Conservation (phyloP, 768 basidiomycete genomes). For the Boletus pseudopeckii region DNA sequence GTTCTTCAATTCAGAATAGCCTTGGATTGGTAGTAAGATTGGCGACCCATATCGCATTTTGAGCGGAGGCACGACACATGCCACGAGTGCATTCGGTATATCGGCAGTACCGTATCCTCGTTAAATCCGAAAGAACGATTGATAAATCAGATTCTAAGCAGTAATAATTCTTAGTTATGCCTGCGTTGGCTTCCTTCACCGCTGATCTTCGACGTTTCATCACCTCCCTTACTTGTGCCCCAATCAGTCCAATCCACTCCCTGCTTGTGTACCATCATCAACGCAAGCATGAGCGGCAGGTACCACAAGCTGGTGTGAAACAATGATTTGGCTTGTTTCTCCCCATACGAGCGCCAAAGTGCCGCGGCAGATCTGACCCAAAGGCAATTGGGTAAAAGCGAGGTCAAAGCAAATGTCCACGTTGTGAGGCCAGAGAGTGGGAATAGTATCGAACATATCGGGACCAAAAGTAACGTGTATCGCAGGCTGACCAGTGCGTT, state of each 20-base stretch:
- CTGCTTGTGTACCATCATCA: slow-evolving; percentile 96
- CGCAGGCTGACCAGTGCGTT: slow-evolving; percentile 86
- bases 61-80: background rate
- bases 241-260: slow-evolving; percentile 74
- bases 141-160: background rate
- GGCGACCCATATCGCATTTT: background rate
- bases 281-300: slow-evolving; percentile 79
- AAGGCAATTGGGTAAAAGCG: slow-evolving; percentile 70
- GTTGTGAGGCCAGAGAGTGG: slow-evolving; percentile 94
- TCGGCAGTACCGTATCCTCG: background rate
- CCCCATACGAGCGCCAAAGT: slow-evolving; percentile 71
- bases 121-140: background rate
- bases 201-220: background rate
- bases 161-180: background rate
- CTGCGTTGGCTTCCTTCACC: background rate
- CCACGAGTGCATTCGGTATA: background rate
- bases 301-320: slow-evolving; percentile 89
- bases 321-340: slow-evolving; percentile 71
- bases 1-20: background rate
- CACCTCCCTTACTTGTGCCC: slow-evolving; percentile 17
- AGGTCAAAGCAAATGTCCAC: slow-evolving; percentile 80
- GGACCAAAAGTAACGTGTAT: slow-evolving; percentile 71
- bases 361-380: slow-evolving; percentile 64
- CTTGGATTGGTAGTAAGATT: background rate
- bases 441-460: slow-evolving; percentile 74